These are phyloP conservation scores for Lactarius evosmus DNA, from an alignment of 768 basidiomycete species.

Conservation along the genomic window DNA sequence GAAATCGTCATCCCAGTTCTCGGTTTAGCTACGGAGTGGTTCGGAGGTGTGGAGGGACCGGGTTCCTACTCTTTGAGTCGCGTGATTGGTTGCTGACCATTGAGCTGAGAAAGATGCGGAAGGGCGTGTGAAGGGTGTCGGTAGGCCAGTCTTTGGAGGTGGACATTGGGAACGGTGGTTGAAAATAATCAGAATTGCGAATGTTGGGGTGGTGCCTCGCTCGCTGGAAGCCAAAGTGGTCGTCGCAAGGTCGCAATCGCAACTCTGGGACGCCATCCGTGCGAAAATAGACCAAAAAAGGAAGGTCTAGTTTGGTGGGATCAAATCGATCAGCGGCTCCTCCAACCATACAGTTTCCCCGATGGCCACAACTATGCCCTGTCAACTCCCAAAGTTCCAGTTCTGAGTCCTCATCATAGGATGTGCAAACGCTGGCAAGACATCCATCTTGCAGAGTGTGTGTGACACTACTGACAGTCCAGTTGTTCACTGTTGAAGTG, in stretches of 20 bases:
- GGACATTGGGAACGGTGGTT: slow-evolving; percentile 6
- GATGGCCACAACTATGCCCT: too few relatives aligned
- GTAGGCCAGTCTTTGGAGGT: slow-evolving; percentile 6
- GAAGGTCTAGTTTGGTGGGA: too few relatives aligned
- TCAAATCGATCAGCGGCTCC: too few relatives aligned
- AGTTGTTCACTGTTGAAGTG: too few relatives aligned
- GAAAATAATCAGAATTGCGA: slow-evolving; percentile 1
- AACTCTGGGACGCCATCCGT: slow-evolving; percentile 71
- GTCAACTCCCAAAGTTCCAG: too few relatives aligned
- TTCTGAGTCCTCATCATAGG: too few relatives aligned
- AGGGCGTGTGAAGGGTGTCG: slow-evolving; percentile 13
- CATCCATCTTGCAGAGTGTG: too few relatives aligned
- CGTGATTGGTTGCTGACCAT: background rate
- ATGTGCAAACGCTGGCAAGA: too few relatives aligned
- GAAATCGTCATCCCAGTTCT: slow-evolving; percentile 71
- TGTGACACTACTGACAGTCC: too few relatives aligned
- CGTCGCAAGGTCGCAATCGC: too few relatives aligned
- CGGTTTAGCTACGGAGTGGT: slow-evolving; percentile 38
- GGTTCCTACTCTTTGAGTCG: slow-evolving; percentile 45
- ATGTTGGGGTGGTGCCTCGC: slow-evolving; percentile 6
- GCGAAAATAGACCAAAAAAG: too few relatives aligned
- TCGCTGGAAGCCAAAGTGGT: slow-evolving; percentile 66
- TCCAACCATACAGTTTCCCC: too few relatives aligned
- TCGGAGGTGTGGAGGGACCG: slow-evolving; percentile 49
- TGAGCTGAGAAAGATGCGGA: slow-evolving; percentile 20